Evolutionary conservation across 163 green algal species (phyloP).

Genomic region (Chlorella variabilis): DNA sequence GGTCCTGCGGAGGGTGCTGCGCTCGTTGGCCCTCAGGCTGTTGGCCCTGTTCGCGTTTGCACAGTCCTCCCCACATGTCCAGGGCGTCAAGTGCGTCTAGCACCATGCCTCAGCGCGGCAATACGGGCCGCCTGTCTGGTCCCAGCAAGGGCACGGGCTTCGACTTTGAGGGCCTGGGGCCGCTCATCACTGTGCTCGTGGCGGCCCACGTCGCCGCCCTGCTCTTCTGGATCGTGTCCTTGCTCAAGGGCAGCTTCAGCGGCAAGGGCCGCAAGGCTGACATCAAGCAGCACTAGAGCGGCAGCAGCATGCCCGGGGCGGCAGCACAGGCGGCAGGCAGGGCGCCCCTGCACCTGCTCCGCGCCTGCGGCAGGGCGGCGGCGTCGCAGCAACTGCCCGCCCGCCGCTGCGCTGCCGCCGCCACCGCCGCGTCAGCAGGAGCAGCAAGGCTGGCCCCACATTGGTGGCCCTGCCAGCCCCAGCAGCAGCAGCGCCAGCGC

Average conservation of each 20-base stretch:
- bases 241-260: slow-evolving; percentile 16
- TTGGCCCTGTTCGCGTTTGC: too few species aligned
- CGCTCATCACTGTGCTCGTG: slow-evolving; percentile 40
- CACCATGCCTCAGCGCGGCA: background rate
- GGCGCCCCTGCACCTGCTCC: background rate
- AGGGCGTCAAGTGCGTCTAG: too few species aligned
- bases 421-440: background rate
- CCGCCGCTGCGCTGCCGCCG: background rate
- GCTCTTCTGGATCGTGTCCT: slow-evolving; percentile 45
- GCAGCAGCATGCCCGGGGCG: background rate
- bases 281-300: slow-evolving; percentile 47
- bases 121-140: slow-evolving; percentile 17
- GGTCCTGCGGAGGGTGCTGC: too few species aligned
- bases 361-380: background rate
- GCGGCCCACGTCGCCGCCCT: slow-evolving; percentile 46
- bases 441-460: background rate
- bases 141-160: background rate
- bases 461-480: background rate
- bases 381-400: too few species aligned
- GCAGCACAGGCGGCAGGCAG: background rate
- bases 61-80: too few species aligned
- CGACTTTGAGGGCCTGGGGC: slow-evolving; percentile 36
- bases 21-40: too few species aligned
- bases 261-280: slow-evolving; percentile 7
- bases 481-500: background rate